Conservation (phyloP, 164 flowering plant genomes). For the Vitis riparia region DNA sequence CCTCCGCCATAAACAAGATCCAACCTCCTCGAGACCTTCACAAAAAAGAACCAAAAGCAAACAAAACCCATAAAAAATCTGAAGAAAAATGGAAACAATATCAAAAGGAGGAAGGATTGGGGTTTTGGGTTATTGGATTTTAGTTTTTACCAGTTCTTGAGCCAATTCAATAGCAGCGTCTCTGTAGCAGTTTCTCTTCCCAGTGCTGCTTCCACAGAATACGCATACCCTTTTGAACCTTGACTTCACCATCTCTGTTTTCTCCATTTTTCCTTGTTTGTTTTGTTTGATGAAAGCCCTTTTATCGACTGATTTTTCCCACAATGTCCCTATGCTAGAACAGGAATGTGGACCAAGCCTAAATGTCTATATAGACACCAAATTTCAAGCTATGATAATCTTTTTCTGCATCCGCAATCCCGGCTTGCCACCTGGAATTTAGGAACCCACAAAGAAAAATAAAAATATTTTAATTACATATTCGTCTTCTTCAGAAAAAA, state of each 20-base stretch:
- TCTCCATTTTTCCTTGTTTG: slow-evolving; percentile 16
- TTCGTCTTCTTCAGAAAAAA: background rate
- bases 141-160: slow-evolving; percentile 31
- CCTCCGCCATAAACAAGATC: slow-evolving; percentile 65
- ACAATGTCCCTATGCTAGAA: too few species aligned
- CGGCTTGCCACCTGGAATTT: slow-evolving; percentile 12
- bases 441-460: too few species aligned
- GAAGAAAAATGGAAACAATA: background rate
- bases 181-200: slow-evolving; percentile 32
- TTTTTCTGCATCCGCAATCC: slow-evolving; percentile 5
- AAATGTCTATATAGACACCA: background rate
- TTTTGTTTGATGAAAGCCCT: background rate
- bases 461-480: too few species aligned
- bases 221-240: slow-evolving; percentile 47
- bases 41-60: background rate
- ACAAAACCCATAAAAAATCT: background rate
- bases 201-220: slow-evolving; percentile 52
- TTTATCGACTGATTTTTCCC: too few species aligned
- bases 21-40: slow-evolving; percentile 37
- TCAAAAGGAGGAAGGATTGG: background rate
- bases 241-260: slow-evolving; percentile 16
- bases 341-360: too few species aligned
- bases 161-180: slow-evolving; percentile 47
- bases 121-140: background rate
- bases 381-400: background rate